Conservation (phyloP, 169 alveolate genomes). For the Plasmodium inui region DNA sequence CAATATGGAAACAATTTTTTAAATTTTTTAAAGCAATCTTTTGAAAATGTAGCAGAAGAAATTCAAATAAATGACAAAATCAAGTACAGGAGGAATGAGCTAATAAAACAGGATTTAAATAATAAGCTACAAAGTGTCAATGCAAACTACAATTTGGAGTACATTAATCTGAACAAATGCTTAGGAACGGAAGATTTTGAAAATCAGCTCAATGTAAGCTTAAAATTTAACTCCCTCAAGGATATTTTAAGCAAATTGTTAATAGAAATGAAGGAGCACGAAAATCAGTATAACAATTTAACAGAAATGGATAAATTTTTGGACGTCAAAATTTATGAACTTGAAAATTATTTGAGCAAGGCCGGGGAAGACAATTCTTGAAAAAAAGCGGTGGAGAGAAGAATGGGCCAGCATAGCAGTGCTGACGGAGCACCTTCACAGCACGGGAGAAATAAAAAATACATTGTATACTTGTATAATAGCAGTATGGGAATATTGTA, state of each 20-base stretch:
- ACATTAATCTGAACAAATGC: slow-evolving; percentile 64
- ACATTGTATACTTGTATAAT: not conserved
- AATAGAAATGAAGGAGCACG: slow-evolving; percentile 68
- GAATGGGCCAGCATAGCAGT: not conserved
- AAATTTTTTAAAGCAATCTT: slow-evolving; percentile 60
- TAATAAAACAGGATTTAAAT: slow-evolving; percentile 70
- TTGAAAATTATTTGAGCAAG: slow-evolving; percentile 38
- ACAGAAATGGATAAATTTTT: slow-evolving; percentile 65
- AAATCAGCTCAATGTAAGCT: slow-evolving; percentile 59
- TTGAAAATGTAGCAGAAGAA: slow-evolving; percentile 71
- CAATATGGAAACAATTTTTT: slow-evolving; percentile 67
- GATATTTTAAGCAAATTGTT: slow-evolving; percentile 64
- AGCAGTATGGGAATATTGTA: not conserved
- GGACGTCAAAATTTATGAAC: slow-evolving; percentile 56
- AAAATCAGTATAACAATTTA: slow-evolving; percentile 49
- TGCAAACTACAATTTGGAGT: slow-evolving; percentile 60
- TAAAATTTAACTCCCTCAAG: slow-evolving; percentile 62
- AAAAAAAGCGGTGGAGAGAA: not conserved
- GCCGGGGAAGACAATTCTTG: not conserved
- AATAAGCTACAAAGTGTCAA: slow-evolving; percentile 59
- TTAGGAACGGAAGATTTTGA: slow-evolving; percentile 74
- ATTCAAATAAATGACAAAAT: slow-evolving; percentile 74
- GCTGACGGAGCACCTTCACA: not conserved
- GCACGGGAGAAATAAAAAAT: not conserved
- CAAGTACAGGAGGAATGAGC: slow-evolving; percentile 63